A percentile compares a stretch with the other conserved stretches of the same genome.
These are phyloP conservation scores for Podila verticillata DNA, from an alignment of 192 early-diverging fungal species.

Conservation along the genomic window DNA sequence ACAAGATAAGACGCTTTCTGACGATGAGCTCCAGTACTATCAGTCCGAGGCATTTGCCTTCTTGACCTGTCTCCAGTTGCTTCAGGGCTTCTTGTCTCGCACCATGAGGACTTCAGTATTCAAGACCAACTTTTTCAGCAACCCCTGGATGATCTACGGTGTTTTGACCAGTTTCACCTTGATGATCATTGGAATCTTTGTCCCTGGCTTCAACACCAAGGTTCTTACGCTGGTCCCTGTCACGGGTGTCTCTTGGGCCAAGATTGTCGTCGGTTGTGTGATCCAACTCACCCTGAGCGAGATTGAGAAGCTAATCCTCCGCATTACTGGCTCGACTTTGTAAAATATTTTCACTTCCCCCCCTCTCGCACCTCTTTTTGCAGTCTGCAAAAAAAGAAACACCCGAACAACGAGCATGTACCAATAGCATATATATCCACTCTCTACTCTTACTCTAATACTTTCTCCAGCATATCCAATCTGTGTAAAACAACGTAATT, in stretches of 20 bases:
- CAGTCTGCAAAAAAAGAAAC: too few species aligned
- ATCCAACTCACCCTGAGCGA: slow-evolving; percentile 69
- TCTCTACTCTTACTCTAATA: too few species aligned
- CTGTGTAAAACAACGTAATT: too few species aligned
- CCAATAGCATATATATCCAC: too few species aligned
- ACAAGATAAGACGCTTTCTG: too few species aligned
- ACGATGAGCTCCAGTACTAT: slow-evolving; percentile 46
- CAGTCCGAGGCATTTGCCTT: slow-evolving; percentile 71
- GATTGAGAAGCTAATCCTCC: slow-evolving; percentile 60
- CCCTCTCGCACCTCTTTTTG: too few species aligned
- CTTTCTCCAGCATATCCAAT: too few species aligned
- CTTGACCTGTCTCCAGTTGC: slow-evolving; percentile 88
- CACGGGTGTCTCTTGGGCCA: slow-evolving; percentile 68
- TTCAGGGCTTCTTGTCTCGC: slow-evolving; percentile 87
- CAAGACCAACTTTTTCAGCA: slow-evolving; percentile 77
- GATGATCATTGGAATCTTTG: slow-evolving; percentile 81
- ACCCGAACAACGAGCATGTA: too few species aligned
- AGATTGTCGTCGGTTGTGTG: slow-evolving; percentile 62
- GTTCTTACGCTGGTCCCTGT: slow-evolving; percentile 50
- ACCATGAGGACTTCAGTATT: slow-evolving; percentile 79
- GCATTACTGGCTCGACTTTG: slow-evolving; percentile 15
- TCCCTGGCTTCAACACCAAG: slow-evolving; percentile 65
- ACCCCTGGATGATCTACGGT: slow-evolving; percentile 83
- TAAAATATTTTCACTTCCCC: slow-evolving; percentile 6
- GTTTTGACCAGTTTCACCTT: slow-evolving; percentile 73